Conservation (phyloP, 2,329 filamentous ascomycete genomes). For the Hypoxylon sp. region DNA sequence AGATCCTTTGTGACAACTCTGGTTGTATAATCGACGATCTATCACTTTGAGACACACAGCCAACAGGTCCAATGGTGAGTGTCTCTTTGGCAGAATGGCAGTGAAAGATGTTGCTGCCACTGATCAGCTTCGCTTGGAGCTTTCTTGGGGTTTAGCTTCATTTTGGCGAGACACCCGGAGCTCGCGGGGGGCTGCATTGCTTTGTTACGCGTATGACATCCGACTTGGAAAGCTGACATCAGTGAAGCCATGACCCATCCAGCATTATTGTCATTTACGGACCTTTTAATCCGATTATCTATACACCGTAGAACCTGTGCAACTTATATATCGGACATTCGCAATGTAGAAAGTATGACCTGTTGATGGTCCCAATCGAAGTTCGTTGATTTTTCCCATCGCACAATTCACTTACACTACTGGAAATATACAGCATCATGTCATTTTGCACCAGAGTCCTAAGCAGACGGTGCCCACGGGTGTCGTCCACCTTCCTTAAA, state of each 20-base stretch:
- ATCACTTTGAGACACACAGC: conserved; percentile 18
- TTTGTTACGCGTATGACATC: conserved; percentile 24
- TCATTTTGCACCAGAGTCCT: conserved; percentile 30
- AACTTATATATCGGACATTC: conserved; percentile 30
- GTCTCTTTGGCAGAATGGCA: conserved; percentile 14
- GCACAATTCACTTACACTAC: conserved; percentile 8
- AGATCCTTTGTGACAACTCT: conserved; percentile 2
- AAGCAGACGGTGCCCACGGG: conserved; percentile 17
- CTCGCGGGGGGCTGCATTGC: conserved; percentile 10
- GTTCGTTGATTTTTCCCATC: conserved; percentile 13
- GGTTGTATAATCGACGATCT: conserved; percentile 19
- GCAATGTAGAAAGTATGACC: conserved; percentile 6
- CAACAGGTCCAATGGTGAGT: conserved; percentile 1
- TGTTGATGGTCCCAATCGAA: conserved; percentile 11
- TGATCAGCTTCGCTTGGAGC: conserved; percentile 26
- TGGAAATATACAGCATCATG: conserved; percentile 29
- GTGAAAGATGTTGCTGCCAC: conserved; percentile 8
- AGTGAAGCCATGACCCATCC: conserved; percentile 24
- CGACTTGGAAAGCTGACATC: conserved; percentile 31
- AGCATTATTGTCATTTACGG: conserved; percentile 9
- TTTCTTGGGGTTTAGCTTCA: conserved; percentile 33
- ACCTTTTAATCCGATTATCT: conserved; percentile 20
- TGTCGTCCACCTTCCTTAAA: conserved; percentile 22
- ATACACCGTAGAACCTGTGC: conserved; percentile 13
- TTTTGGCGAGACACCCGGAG: conserved; percentile 14